A percentile compares a stretch with the other conserved stretches of the same genome.
Evolutionary conservation across 1,284 basidiomycete genomes (phyloP).

Genomic region (Clitocybe nebularis): DNA sequence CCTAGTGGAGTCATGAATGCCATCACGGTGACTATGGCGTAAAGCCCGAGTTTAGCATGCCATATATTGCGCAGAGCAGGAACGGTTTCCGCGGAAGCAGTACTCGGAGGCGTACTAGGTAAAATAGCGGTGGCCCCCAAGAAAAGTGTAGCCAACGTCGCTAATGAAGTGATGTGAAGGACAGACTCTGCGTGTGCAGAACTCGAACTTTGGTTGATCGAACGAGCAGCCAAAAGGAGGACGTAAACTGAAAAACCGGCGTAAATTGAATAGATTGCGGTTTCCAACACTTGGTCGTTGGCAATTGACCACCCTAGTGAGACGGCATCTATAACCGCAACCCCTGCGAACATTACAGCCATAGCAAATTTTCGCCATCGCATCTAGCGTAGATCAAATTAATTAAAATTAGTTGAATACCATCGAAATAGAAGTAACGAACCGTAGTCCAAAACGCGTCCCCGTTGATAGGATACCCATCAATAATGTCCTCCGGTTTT

Average conservation of each 20-base stretch:
- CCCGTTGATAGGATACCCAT: constrained; percentile 75
- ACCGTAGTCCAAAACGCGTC: constrained; percentile 71
- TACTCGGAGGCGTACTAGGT: constrained; percentile 37
- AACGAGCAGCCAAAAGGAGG: constrained; percentile 46
- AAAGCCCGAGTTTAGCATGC: constrained; percentile 47
- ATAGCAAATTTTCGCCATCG: constrained; percentile 53
- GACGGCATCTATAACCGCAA: constrained; percentile 49
- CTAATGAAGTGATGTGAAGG: constrained; percentile 61
- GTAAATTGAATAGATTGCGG: constrained; percentile 47
- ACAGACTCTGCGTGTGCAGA: constrained; percentile 57
- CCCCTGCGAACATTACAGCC: constrained; percentile 37
- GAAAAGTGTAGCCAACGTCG: constrained; percentile 49
- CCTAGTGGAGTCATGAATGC: constrained; percentile 64
- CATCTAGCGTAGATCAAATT: constrained; percentile 39
- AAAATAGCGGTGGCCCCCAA: constrained; percentile 51
- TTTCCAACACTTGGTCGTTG: constrained; percentile 29
- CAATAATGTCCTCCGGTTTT: constrained; percentile 62
- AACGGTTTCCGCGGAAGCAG: constrained; percentile 12
- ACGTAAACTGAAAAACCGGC: constrained; percentile 59
- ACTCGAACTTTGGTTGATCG: constrained; percentile 49
- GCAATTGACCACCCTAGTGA: constrained; percentile 50
- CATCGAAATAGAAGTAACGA: constrained; percentile 23
- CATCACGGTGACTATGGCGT: constrained; percentile 44
- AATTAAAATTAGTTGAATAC: background rate
- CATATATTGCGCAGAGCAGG: constrained; percentile 33